These are phyloP conservation scores for Arxiozyma telluris DNA, from an alignment of 1,139 yeast genomes.

Conservation along the genomic window DNA sequence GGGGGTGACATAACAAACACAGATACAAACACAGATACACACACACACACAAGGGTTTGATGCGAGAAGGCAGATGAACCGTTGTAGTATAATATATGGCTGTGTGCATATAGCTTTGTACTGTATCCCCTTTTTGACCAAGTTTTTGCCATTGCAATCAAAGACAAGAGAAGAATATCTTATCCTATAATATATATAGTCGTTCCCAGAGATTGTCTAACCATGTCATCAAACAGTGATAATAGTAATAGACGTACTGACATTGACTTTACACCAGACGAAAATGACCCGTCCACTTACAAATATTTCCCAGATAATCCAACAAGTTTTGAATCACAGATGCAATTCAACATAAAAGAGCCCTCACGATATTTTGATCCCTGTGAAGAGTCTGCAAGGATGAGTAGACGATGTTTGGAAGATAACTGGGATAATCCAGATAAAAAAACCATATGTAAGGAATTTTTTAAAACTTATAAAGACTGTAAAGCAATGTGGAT, in stretches of 20 bases:
- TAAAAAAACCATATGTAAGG: constrained; percentile 68
- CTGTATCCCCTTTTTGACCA: too few species aligned
- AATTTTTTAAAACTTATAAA: constrained; percentile 83
- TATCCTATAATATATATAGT: neutral
- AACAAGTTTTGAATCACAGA: constrained; percentile 30
- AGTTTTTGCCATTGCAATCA: too few species aligned
- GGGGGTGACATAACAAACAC: too few species aligned
- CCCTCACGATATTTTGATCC: constrained; percentile 88
- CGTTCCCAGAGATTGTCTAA: neutral
- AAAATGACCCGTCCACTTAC: constrained; percentile 17
- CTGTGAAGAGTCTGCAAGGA: constrained; percentile 79
- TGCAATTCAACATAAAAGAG: constrained; percentile 42
- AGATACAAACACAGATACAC: too few species aligned
- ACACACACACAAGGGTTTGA: too few species aligned
- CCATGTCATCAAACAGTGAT: neutral
- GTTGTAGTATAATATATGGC: too few species aligned
- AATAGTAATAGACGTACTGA: neutral
- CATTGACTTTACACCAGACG: constrained; percentile 22
- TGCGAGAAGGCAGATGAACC: too few species aligned
- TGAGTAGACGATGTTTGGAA: constrained; percentile 75
- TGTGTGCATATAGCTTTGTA: too few species aligned
- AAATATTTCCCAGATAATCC: constrained; percentile 78
- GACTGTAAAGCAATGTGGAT: constrained; percentile 85
- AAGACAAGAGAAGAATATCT: too few species aligned
- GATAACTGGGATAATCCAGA: constrained; percentile 64